phyloP scores from a whole-genome alignment of 2,329 filamentous ascomycete genomes.

The Westerdykella aurantiaca region DNA sequence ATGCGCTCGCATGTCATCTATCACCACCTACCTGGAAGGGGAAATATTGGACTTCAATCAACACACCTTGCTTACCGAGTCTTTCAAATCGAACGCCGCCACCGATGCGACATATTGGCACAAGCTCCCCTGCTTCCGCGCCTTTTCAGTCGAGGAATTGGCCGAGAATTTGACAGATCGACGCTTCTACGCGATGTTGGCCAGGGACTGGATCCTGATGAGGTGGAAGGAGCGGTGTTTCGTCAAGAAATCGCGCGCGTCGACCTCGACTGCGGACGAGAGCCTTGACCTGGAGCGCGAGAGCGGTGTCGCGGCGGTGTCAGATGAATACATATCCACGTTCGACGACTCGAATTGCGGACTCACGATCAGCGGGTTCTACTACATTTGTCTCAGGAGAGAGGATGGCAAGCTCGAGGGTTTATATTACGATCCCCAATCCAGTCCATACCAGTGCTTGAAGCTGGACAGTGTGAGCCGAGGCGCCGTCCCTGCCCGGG shows the following conservation, averaged over 20 bases:
- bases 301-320: background rate
- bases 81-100: slow-evolving; percentile 41
- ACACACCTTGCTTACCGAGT: slow-evolving; percentile 49
- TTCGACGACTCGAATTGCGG: slow-evolving; percentile 38
- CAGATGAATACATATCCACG: slow-evolving; percentile 13
- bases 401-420: slow-evolving; percentile 46
- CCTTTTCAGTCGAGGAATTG: slow-evolving; percentile 37
- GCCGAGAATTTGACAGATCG: slow-evolving; percentile 41
- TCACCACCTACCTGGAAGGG: slow-evolving; percentile 62
- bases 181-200: slow-evolving; percentile 32
- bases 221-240: slow-evolving; percentile 53
- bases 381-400: slow-evolving; percentile 47
- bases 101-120: slow-evolving; percentile 47
- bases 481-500: slow-evolving; percentile 36
- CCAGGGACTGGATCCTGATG: slow-evolving; percentile 50
- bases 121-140: slow-evolving; percentile 43
- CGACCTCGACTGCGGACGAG: background rate
- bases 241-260: slow-evolving; percentile 18
- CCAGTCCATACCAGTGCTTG: slow-evolving; percentile 50
- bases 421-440: slow-evolving; percentile 51
- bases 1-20: slow-evolving; percentile 40
- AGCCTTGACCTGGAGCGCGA: slow-evolving; percentile 1
- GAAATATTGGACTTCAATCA: slow-evolving; percentile 59
- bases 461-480: slow-evolving; percentile 37
- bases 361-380: slow-evolving; percentile 51